These are phyloP conservation scores for Rhodotorula babjevae DNA, from an alignment of 768 basidiomycete genomes.

Conservation along the genomic window DNA sequence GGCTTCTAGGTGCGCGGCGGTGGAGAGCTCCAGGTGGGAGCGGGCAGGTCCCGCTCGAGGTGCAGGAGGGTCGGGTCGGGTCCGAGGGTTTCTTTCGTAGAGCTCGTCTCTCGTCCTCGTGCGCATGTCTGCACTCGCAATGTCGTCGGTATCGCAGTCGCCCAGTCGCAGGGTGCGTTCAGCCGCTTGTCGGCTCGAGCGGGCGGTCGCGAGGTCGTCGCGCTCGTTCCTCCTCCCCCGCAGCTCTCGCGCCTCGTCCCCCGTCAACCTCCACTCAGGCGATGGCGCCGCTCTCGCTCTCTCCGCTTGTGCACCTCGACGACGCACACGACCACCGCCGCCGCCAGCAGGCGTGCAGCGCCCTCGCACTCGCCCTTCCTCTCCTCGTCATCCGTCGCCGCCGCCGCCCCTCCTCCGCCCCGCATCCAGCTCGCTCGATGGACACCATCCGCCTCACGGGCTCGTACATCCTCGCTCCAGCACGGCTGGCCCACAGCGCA, in stretches of 20 bases:
- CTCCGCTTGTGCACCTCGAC: no score
- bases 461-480: constrained; percentile 2
- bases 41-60: neutral
- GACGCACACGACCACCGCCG: no score
- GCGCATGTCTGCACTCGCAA: neutral
- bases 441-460: neutral
- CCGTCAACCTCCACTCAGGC: no score
- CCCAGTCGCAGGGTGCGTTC: no score
- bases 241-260: neutral
- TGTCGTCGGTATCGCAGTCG: neutral
- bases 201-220: neutral
- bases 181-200: no score
- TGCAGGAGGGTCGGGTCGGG: neutral
- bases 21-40: neutral
- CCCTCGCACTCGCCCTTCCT: neutral
- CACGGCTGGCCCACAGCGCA: neutral
- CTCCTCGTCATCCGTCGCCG: neutral
- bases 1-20: constrained; percentile 47
- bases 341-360: no score
- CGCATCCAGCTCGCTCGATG: neutral
- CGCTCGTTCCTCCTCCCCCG: neutral
- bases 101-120: neutral
- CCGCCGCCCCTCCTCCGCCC: neutral
- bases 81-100: neutral
- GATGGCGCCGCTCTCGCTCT: no score